These are phyloP conservation scores for Meyerozyma elateridarum DNA, from an alignment of 1,139 yeast species.

Conservation along the genomic window DNA sequence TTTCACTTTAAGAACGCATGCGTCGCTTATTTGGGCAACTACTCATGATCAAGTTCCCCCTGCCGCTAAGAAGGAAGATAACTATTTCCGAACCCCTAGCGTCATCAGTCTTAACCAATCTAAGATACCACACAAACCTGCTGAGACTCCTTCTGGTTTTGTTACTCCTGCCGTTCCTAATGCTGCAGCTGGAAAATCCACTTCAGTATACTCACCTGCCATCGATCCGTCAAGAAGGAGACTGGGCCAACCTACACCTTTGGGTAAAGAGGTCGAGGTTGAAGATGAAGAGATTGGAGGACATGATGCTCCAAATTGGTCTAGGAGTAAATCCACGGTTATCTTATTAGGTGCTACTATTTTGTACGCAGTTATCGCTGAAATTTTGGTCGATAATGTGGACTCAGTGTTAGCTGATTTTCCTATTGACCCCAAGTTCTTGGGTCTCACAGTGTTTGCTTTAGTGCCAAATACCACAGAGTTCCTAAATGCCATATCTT, in stretches of 20 bases:
- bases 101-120: conserved; percentile 23
- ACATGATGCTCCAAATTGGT: conserved; percentile 98
- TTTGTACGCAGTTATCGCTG: conserved; percentile 89
- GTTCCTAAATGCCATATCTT: conserved; percentile 92
- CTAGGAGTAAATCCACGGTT: conserved; percentile 77
- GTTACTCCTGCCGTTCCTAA: no score
- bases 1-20: conserved; percentile 93
- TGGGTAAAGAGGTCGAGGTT: conserved; percentile 15
- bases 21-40: conserved; percentile 90
- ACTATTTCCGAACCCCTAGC: conserved; percentile 27
- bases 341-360: conserved; percentile 81
- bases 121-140: conserved; percentile 1
- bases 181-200: no score
- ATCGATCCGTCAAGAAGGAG: neutral
- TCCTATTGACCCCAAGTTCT: conserved; percentile 81
- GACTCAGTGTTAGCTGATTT: conserved; percentile 76
- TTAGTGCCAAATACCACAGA: conserved; percentile 96
- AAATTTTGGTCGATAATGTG: conserved; percentile 88
- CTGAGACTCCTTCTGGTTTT: conserved; percentile 1
- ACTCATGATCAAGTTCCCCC: conserved; percentile 32
- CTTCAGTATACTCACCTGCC: neutral
- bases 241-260: neutral
- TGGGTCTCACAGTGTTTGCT: conserved; percentile 93
- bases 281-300: conserved; percentile 51
- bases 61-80: conserved; percentile 19